Evolutionary conservation across 106 monocot species (phyloP), one percentile per base, ranked within the genome.

Genomic region (Apostasia ramifera): DNA sequence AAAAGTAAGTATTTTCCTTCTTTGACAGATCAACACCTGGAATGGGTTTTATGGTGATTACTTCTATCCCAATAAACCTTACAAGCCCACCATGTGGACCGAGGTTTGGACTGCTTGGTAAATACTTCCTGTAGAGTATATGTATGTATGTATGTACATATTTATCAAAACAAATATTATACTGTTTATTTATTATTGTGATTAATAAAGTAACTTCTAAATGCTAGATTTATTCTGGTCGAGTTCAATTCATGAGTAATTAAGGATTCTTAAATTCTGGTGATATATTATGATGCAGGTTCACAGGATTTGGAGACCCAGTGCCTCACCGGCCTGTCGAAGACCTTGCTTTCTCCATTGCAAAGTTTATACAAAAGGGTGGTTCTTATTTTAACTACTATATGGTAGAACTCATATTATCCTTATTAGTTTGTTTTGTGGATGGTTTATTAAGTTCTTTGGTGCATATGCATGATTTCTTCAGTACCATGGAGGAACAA

Each of bases 91-190:
- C 48, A 91, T 95, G 84, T 91, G 91, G 88, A 95, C 95, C 55
- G 95, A 95, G 73, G 84, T 74, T 70, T 95, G 95, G 95, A 95
- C 80, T 77, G 85, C 84, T 12, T 95, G 95, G 95, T 94, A 91
- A 74, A 59, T 50, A 55, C 3, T 43, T 51, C 11, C 52, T 5
- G 14, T 44, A 26, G 8, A 8, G 61, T 52, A 42, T 2, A 9
- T 48, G 3, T 11, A 38, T 37, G 47, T 10, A 53, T 70, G 57
- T 26, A 26, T 0, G 0, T 26, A 26, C 26, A 26, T 26, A 26
- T n/a, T n/a, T n/a, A n/a, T 26, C 26, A 26, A 26, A 26, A 26
- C 26, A 26, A 26, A 26, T 26, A 26, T 26, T 26, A 26, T 26
- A 26, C 15, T 63, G 42, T 65, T 37, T 26, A 14, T 69, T 26